Base-by-base conservation (phyloP, 169 alveolate genomes). In the Babesia microti region DNA sequence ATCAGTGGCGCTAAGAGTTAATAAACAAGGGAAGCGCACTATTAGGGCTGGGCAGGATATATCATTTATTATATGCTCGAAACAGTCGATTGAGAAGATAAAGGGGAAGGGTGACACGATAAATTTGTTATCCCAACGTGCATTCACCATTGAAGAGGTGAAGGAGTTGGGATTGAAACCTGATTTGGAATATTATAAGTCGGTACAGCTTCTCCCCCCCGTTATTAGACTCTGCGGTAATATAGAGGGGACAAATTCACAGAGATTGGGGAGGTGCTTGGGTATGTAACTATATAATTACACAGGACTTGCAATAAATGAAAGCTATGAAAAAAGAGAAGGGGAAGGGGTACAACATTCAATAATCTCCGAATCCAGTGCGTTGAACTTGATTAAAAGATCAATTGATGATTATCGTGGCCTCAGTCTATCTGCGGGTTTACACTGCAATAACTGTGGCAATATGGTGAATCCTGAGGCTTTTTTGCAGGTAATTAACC, bases 121-220 rank as follows among this genome's bases (percentile, higher is more conserved):
- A 74, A 55, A 12, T 48, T 22, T 4, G 45, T 60, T 78, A 22
- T 81, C 92, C 11, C 60, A 58, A 4, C 83, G 95, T 47, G 93
- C 97, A 1, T 88, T 49, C 48, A 81, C 84, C 33, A 84, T 88
- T 2, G 85, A 76, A 32, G 97, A 91, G 54, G 73, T 89, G 22
- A 44, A 69, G 45, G 80, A 73, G 22, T 58, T 71, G 28, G 78
- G 67, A n/a, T 57, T 83, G 42, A 55, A 53, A 24, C 55, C 87
- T 3, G 97, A 90, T 44, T 60, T 80, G 44, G 81, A 79, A 5
- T 92, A 91, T 81, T 94, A 94, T 69, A 79, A 85, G 41, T 43
- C 87, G n/a, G 86, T 83, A 41, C 95, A 94, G 65, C 67, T 94
- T 21, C 71, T 89, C 0, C 94, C 94, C 7, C 97, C 97, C 1